Percentiles rank a stretch among this genome's conserved stretches.
These are phyloP conservation scores for Juncus effusus DNA, from an alignment of 176 grass and related monocot genomes.

Conservation along the genomic window DNA sequence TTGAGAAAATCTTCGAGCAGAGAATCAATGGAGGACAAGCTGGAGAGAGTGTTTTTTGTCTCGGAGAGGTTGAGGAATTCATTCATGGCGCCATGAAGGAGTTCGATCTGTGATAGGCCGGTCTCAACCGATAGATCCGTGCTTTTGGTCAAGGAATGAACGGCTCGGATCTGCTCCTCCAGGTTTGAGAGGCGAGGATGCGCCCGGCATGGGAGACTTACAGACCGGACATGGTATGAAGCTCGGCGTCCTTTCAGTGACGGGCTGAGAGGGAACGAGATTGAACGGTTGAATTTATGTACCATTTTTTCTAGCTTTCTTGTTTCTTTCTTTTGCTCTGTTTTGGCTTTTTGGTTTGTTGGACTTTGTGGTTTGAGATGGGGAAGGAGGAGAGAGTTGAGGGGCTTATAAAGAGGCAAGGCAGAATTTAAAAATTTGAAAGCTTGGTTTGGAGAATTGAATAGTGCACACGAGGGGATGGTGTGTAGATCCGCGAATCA, in stretches of 20 bases:
- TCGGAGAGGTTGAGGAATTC: slow-evolving; percentile 43
- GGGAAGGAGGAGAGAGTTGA: no score
- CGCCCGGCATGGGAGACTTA: slow-evolving; percentile 45
- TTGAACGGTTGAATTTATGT: slow-evolving; percentile 45
- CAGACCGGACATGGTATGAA: slow-evolving; percentile 38
- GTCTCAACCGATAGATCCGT: slow-evolving; percentile 21
- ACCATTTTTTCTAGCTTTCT: slow-evolving; percentile 34
- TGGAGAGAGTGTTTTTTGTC: slow-evolving; percentile 24
- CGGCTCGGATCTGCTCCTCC: slow-evolving; percentile 40
- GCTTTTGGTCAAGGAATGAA: slow-evolving; percentile 24
- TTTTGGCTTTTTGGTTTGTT: neutral
- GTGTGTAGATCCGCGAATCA: neutral
- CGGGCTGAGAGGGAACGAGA: slow-evolving; percentile 49
- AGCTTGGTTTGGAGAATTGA: neutral
- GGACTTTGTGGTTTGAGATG: slow-evolving; percentile 4
- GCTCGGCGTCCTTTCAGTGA: neutral
- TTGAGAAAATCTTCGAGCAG: slow-evolving; percentile 54
- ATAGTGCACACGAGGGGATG: neutral
- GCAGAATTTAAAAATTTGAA: slow-evolving; percentile 1
- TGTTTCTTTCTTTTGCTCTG: neutral
- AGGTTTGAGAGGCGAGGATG: slow-evolving; percentile 47
- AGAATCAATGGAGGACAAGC: slow-evolving; percentile 5
- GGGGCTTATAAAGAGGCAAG: slow-evolving; percentile 3
- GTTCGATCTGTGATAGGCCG: slow-evolving; percentile 32
- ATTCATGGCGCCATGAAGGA: slow-evolving; percentile 41